Evolutionary conservation across 2,329 filamentous ascomycete genomes (phyloP).

Genomic region (Fusarium nematophilum): DNA sequence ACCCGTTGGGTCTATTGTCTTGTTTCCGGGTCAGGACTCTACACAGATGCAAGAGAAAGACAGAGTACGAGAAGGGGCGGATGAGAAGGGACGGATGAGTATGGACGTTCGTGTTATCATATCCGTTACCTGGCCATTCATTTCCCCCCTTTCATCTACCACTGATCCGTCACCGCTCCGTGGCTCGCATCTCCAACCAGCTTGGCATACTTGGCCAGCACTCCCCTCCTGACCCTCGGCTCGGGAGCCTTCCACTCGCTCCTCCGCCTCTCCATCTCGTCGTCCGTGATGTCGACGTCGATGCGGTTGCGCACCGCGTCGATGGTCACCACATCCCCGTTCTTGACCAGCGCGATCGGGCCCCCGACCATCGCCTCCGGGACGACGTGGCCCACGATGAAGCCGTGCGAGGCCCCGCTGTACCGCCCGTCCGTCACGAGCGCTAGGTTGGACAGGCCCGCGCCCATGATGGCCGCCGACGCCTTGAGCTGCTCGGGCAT

Average conservation of each 20-base stretch:
- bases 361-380: slow-evolving; percentile 92
- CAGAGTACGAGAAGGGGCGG: too few species aligned
- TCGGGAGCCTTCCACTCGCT: slow-evolving; percentile 76
- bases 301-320: slow-evolving; percentile 86
- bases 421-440: slow-evolving; percentile 94
- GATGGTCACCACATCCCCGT: slow-evolving; percentile 88
- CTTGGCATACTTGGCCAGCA: slow-evolving; percentile 88
- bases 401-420: slow-evolving; percentile 87
- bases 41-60: too few species aligned
- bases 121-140: too few species aligned
- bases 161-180: slow-evolving; percentile 84
- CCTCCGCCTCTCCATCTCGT: slow-evolving; percentile 74
- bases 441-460: slow-evolving; percentile 86
- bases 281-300: slow-evolving; percentile 71
- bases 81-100: too few species aligned
- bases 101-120: too few species aligned
- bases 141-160: too few species aligned
- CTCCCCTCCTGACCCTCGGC: slow-evolving; percentile 81
- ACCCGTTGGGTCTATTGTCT: too few species aligned
- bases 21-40: too few species aligned
- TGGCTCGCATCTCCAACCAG: slow-evolving; percentile 92
- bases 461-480: slow-evolving; percentile 91
- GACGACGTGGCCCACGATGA: slow-evolving; percentile 93
- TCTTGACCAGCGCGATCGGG: slow-evolving; percentile 82
- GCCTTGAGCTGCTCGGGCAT: slow-evolving; percentile 97